A percentile compares a stretch with the other conserved stretches of the same genome.
phyloP scores from a whole-genome alignment of 1,284 basidiomycete species.

The Cystobasidium slooffiae region DNA sequence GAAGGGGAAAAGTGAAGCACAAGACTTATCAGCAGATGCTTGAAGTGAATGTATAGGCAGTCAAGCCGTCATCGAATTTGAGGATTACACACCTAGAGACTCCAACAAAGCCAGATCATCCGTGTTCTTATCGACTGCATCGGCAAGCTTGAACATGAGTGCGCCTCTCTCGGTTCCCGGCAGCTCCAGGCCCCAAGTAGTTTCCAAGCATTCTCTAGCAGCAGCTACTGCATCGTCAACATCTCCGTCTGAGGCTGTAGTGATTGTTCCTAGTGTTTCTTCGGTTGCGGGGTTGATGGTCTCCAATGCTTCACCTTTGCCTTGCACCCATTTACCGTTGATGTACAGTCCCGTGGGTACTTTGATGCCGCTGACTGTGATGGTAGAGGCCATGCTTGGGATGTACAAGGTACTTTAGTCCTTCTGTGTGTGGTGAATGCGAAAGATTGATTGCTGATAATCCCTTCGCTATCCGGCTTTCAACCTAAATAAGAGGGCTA shows the following conservation, averaged over 20 bases:
- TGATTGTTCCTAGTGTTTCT: constrained; percentile 33
- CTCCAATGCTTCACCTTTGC: constrained; percentile 36
- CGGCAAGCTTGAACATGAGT: constrained; percentile 48
- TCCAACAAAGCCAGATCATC: constrained; percentile 43
- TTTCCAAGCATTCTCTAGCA: constrained; percentile 45
- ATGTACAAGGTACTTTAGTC: neutral
- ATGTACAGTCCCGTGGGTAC: constrained; percentile 44
- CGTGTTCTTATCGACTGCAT: constrained; percentile 36
- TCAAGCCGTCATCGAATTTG: no score
- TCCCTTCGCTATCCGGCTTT: neutral
- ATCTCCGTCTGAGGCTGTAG: constrained; percentile 44
- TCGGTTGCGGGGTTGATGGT: constrained; percentile 44
- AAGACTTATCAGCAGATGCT: no score
- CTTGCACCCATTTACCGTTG: constrained; percentile 42
- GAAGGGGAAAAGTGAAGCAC: no score
- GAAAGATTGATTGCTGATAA: neutral
- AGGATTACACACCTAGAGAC: no score
- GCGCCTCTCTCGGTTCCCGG: constrained; percentile 43
- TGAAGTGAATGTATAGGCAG: no score
- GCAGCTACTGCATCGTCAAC: constrained; percentile 48
- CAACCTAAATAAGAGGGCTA: neutral
- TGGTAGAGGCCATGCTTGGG: neutral
- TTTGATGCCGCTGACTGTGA: constrained; percentile 21
- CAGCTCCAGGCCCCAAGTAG: constrained; percentile 46
- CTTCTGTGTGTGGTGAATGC: neutral